These are phyloP conservation scores for Pseudopithomyces chartarum DNA, from an alignment of 2,329 filamentous ascomycete genomes.

Conservation along the genomic window DNA sequence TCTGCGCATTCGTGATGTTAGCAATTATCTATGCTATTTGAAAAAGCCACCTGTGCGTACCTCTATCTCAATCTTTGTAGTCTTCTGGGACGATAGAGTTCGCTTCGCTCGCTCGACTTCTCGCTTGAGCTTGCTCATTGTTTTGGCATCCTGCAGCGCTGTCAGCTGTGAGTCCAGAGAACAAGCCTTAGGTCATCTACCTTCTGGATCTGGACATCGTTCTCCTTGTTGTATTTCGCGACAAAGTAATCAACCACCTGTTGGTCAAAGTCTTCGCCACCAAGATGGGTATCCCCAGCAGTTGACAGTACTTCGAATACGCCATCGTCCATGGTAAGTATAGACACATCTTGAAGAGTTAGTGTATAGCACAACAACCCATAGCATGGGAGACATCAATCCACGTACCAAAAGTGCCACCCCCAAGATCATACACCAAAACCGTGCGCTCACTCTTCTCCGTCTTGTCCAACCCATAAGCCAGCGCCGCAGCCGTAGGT, in stretches of 20 bases:
- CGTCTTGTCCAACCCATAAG: conserved; percentile 96
- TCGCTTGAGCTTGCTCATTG: conserved; percentile 99
- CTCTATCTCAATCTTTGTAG: conserved; percentile 93
- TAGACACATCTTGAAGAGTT: conserved; percentile 71
- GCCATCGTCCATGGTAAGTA: conserved; percentile 95
- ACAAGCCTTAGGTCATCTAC: conserved; percentile 38
- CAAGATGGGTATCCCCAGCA: conserved; percentile 97
- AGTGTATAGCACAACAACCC: too few relatives aligned
- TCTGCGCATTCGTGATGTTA: conserved; percentile 59
- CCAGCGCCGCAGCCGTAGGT: conserved; percentile 92
- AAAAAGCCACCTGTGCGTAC: too few relatives aligned
- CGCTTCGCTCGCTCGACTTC: conserved; percentile 99
- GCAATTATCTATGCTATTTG: conserved; percentile 63
- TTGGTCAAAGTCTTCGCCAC: conserved; percentile 98
- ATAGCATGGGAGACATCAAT: too few relatives aligned
- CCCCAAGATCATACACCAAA: conserved; percentile 96
- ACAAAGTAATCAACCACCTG: conserved; percentile 91
- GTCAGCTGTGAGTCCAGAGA: too few relatives aligned
- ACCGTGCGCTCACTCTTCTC: conserved; percentile 86
- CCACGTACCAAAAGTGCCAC: conserved; percentile 79
- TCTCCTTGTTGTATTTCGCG: conserved; percentile 95
- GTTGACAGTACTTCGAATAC: conserved; percentile 99
- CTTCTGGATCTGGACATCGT: conserved; percentile 82
- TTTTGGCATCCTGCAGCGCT: conserved; percentile 75
- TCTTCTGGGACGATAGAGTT: conserved; percentile 90